Base-by-base conservation (phyloP, 257 asterid genomes). In the Craterostigma plantagineum region DNA sequence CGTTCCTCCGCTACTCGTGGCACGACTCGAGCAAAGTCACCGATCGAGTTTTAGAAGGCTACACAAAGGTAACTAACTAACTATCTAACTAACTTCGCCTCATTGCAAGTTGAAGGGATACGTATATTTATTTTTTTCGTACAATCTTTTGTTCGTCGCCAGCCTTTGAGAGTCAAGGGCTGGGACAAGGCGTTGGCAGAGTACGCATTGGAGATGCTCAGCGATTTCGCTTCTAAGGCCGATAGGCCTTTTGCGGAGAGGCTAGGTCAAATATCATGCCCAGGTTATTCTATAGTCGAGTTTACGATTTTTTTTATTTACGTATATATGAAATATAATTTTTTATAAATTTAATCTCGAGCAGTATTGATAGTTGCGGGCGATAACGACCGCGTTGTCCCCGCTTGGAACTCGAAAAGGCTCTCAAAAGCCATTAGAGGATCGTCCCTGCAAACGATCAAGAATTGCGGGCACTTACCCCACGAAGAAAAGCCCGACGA, bases 101-200 rank as follows among this genome's bases (percentile, higher is more conserved):
- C 6, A 2, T 23, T 23, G 6, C 30, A 23, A n/a, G 4, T 23
- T 6, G 30, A 23, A 23, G 30, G 6, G 30, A 2, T 23, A n/a
- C n/a, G n/a, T 13, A 14, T 42, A 12, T 8, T 4, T 3, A 8
- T 41, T 27, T 12, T 35, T 54, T 50, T 33, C 48, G 7, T 9
- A 36, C 43, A 23, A 45, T 46, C 18, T 48, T n/a, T 54, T 12
- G 15, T 37, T 9, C 14, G 44, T 53, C 34, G 63, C 55, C 77
- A 87, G 98, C 92, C 95, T 4, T 52, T 87, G 59, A 79, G 63
- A 65, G 75, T 79, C 46, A 87, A 82, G 62, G 93, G 79, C 60
- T 87, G 98, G 98, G 98, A 87, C 54, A 72, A 35, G 62, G 98
- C 95, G 50, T 77, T 87, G 18, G 79, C 53, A 43, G 98, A 87